Conservation (phyloP, 768 basidiomycete genomes). For the Suillus brevipes region DNA sequence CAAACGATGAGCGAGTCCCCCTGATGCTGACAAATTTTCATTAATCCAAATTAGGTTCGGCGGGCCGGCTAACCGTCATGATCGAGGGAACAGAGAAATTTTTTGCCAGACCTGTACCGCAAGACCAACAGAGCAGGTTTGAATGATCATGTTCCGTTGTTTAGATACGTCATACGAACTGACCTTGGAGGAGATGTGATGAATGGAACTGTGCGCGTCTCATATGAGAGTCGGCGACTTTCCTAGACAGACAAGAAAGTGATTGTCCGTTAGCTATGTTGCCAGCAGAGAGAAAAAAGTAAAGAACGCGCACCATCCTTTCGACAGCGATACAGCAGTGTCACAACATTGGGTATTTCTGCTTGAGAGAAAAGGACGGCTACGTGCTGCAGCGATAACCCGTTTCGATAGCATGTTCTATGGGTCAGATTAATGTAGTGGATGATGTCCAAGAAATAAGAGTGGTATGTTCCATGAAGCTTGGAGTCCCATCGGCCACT, state of each 20-base stretch:
- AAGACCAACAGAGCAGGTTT: not conserved
- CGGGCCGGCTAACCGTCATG: too few species aligned
- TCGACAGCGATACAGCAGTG: conserved; percentile 38
- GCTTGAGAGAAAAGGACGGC: conserved; percentile 49
- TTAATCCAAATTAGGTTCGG: too few species aligned
- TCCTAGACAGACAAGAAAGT: conserved; percentile 34
- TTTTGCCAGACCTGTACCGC: too few species aligned
- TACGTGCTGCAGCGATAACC: conserved; percentile 63
- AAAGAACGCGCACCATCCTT: conserved; percentile 46
- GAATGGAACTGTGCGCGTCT: conserved; percentile 68
- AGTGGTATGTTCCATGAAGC: not conserved
- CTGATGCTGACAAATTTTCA: too few species aligned
- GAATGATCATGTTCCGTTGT: conserved; percentile 14
- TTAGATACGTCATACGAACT: conserved; percentile 27
- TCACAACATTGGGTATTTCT: conserved; percentile 28
- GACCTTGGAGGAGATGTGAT: conserved; percentile 69
- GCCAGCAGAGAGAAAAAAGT: conserved; percentile 14
- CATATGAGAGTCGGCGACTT: conserved; percentile 45
- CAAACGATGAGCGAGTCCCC: too few species aligned
- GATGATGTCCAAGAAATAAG: conserved; percentile 1
- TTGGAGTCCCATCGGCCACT: not conserved
- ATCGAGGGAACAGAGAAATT: too few species aligned
- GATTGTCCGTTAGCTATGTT: conserved; percentile 14
- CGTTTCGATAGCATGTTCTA: conserved; percentile 67
- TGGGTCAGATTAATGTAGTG: not conserved